Evolutionary conservation across 805 yeast genomes (phyloP), one percentile per base, ranked within the genome.

Genomic region (Lipomyces sp.): DNA sequence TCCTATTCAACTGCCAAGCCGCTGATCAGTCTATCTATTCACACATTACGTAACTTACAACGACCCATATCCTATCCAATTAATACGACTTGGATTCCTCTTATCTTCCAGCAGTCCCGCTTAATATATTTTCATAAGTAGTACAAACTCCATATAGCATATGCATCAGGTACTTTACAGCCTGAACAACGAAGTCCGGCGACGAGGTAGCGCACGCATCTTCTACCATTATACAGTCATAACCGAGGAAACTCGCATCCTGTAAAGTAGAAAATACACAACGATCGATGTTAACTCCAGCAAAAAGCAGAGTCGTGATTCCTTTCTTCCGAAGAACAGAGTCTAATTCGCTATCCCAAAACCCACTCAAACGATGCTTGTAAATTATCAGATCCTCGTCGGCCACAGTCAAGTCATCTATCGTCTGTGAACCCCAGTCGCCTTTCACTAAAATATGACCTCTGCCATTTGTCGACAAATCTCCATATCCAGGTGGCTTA

Each of bases 131-230:
- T 13, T 34, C 54, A 45, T 54, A 58, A 10, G 65, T 65, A 1
- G 69, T 63, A 32, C 58, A 56, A 18, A 60, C 66, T 8, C 70
- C 70, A 37, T 66, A 64, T 18, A 66, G 59, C 60, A 58, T 48
- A 32, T 64, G 64, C 35, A 65, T 33, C 63, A 66, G 50, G 18
- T 50, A 66, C 58, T 60, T 60, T 51, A 66, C 61, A 0, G 69
- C 69, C 39, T 66, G 55, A 8, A 56, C 45, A 7, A 66, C 67
- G 32, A 61, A 66, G n/a, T 66, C 68, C 4, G 67, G 67, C 42
- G 70, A 66, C 35, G 70, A 57, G 33, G 70, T 67, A 8, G 64
- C 70, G 56, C 70, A 67, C 2, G 69, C 69, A 53, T 67, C 69
- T n/a, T 59, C 64, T 7, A 67, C 66, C 66, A 67, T 59, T 34